These are phyloP conservation scores for Hyphopichia wangnamkhiaoensis DNA, from an alignment of 1,139 yeast genomes.

Conservation along the genomic window DNA sequence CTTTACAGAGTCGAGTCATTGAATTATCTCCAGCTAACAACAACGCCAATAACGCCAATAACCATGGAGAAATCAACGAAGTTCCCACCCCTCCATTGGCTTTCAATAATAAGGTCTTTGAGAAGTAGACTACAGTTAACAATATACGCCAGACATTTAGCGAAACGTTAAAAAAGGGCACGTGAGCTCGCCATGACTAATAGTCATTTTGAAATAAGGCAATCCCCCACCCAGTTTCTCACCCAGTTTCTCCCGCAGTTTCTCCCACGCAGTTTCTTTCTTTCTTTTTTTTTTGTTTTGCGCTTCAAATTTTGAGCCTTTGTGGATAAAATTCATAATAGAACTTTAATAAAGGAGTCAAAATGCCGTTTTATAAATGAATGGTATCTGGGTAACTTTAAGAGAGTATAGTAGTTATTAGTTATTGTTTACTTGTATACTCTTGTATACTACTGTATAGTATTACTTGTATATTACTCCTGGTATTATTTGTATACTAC, in stretches of 20 bases:
- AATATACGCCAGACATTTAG: not conserved
- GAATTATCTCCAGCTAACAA: slow-evolving; percentile 30
- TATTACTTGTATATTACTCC: too few relatives aligned
- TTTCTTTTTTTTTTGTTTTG: too few relatives aligned
- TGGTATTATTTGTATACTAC: too few relatives aligned
- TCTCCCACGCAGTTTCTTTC: too few relatives aligned
- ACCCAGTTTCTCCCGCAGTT: not conserved
- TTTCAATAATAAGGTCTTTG: slow-evolving; percentile 11
- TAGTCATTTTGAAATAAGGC: not conserved
- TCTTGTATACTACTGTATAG: too few relatives aligned
- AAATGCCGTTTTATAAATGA: too few relatives aligned
- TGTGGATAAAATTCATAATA: too few relatives aligned
- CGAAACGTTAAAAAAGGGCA: not conserved
- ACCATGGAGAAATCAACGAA: slow-evolving; percentile 2
- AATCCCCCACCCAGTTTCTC: not conserved
- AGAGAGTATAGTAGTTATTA: too few relatives aligned
- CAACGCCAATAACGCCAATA: not conserved
- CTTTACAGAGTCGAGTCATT: slow-evolving; percentile 66
- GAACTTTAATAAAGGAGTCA: too few relatives aligned
- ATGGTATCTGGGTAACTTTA: too few relatives aligned
- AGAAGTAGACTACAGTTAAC: slow-evolving; percentile 10
- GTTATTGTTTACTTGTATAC: too few relatives aligned
- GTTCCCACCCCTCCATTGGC: slow-evolving; percentile 20
- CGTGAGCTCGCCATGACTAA: not conserved
- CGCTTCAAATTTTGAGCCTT: too few relatives aligned